Base-by-base conservation (phyloP, 345 rosid genomes). In the Melastoma malabathricum region DNA sequence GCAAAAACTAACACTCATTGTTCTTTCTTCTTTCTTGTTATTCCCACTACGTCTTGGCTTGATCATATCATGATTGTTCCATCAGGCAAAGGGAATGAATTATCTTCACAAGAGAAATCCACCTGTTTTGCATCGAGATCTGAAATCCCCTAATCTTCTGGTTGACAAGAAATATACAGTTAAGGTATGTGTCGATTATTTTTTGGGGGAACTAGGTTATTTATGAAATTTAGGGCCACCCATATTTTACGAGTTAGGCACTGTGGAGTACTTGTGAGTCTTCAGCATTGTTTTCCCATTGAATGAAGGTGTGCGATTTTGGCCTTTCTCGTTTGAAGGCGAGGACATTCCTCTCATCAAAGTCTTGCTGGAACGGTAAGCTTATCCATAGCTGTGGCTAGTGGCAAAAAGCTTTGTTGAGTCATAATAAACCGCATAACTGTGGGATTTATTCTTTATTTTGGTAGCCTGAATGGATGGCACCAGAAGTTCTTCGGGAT, bases 331-430 rank as follows among this genome's bases (percentile, higher is more conserved):
- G 99, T 52, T 75, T 88, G 46, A 93, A 93, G 68, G 95, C 95
- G 44, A 85, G 75, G 71, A 93, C 99, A 29, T 93, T 84, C 63
- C 87, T 93, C 47, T 88, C 99, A 52, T 93, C 99, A 54, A 93
- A 93, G 67, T 85, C 99, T 38, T 20, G 99, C 99, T 50, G 99
- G 99, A 67, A 93, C 99, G 10, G 99, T 88, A 88, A 79, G 99
- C 78, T 63, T 25, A 62, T 5, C 64, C 44, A 43, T 53, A 43
- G 50, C 63, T 57, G 49, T 12, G 17, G 10, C 25, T 50, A 12
- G 44, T n/a, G 17, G 13, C 48, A 25, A 3, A 55, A 18, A 13
- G 18, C 16, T 22, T 34, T 15, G 17, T 27, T 5, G 20, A 27
- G 41, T 12, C 8, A 15, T 27, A 27, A 14, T 52, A 7, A 52